Conservation (phyloP, 2,329 filamentous ascomycete genomes). For the Metarhizium brunneum region DNA sequence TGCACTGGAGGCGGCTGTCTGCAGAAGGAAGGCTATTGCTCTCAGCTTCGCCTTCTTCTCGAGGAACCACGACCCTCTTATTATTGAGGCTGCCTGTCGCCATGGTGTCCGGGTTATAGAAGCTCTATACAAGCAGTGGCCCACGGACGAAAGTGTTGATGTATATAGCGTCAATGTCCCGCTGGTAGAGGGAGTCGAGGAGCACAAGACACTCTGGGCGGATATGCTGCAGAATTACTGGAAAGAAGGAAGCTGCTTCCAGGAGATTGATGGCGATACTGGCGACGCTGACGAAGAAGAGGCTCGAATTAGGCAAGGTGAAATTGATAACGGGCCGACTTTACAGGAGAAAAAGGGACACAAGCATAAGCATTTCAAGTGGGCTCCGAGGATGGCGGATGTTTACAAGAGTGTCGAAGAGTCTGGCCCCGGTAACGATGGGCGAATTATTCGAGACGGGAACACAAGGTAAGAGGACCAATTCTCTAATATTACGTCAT, state of each 20-base stretch:
- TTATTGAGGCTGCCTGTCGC: conserved; percentile 68
- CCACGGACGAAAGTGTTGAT: conserved; percentile 55
- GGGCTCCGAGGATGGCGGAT: conserved; percentile 80
- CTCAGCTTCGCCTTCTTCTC: conserved; percentile 86
- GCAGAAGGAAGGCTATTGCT: conserved; percentile 63
- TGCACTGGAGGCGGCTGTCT: conserved; percentile 68
- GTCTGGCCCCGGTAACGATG: conserved; percentile 74
- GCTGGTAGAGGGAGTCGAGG: conserved; percentile 64
- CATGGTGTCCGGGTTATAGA: conserved; percentile 73
- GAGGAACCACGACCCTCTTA: conserved; percentile 69
- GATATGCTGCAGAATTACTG: conserved; percentile 87
- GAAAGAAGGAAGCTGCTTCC: conserved; percentile 76
- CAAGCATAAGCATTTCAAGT: conserved; percentile 85
- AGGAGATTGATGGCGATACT: conserved; percentile 61
- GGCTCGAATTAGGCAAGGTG: conserved; percentile 58
- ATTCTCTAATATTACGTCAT: neutral
- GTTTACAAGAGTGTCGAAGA: conserved; percentile 82
- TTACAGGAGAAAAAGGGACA: conserved; percentile 32
- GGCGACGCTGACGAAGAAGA: conserved; percentile 63
- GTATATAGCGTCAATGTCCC: conserved; percentile 92
- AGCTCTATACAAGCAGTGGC: conserved; percentile 68
- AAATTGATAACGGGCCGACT: conserved; percentile 21
- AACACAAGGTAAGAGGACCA: conserved; percentile 63
- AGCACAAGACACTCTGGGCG: conserved; percentile 70
- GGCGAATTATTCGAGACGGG: conserved; percentile 83